A percentile compares a stretch with the other conserved stretches of the same genome.
Evolutionary conservation across 345 rosid genomes (phyloP).

Genomic region (Clausena lansium): DNA sequence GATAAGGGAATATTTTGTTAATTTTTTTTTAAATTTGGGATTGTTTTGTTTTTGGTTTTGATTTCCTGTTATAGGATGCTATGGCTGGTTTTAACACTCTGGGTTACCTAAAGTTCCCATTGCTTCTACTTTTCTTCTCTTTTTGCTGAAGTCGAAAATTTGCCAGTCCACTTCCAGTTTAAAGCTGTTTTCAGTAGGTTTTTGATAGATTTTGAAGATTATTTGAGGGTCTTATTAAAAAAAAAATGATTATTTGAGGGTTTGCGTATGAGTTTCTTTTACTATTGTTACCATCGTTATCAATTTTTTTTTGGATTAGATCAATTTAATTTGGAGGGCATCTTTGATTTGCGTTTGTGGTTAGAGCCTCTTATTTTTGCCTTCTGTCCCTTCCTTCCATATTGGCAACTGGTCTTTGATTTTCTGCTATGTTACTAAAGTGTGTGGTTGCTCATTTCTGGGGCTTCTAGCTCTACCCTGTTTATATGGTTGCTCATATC

Average conservation of each 20-base stretch:
- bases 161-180: conserved; percentile 2
- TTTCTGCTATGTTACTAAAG: conserved; percentile 5
- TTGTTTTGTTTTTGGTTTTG: not conserved
- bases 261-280: not conserved
- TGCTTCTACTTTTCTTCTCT: not conserved
- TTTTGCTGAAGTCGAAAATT: not conserved
- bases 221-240: not conserved
- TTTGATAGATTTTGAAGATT: conserved; percentile 15
- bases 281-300: not conserved
- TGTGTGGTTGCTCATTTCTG: not conserved
- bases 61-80: not conserved
- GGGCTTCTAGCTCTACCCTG: conserved; percentile 6
- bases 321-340: conserved; percentile 10
- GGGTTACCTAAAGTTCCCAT: not conserved
- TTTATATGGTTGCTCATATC: conserved; percentile 10
- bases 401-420: not conserved
- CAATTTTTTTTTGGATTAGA: not conserved
- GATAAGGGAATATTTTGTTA: not conserved
- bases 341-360: conserved; percentile 11
- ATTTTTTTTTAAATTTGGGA: not conserved
- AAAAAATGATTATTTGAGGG: conserved; percentile 2
- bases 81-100: not conserved
- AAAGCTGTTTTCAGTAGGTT: not conserved
- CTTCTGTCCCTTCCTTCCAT: not conserved
- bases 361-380: not conserved